Base-by-base conservation (phyloP, 306 rosid genomes). In the Pterocarpus macrocarpus region DNA sequence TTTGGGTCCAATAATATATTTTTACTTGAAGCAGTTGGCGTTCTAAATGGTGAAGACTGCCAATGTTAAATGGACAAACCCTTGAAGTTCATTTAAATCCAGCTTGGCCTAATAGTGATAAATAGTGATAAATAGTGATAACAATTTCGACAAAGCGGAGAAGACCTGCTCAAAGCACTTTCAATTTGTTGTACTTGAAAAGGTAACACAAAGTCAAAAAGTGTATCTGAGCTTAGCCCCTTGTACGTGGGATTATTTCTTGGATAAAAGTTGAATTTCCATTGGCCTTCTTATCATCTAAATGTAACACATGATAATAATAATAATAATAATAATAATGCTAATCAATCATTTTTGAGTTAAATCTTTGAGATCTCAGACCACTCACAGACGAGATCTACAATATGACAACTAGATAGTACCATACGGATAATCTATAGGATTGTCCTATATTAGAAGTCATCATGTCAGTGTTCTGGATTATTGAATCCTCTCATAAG, bases 181-280 rank as follows among this genome's bases (percentile, higher is more conserved):
- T 28, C 64, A 78, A 17, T 4, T 15, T 32, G 47, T 41, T 10
- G 14, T 44, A 65, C 59, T 73, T 58, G 62, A 71, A 14, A 17
- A 43, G 77, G 15, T 22, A 43, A 55, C 30, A 58, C 41, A 69
- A 79, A 79, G 57, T 74, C 64, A 84, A 69, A 22, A 49, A 39
- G 56, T 72, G 57, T 5, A 33, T 5, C 9, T 4, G 35, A 76
- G 13, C 13, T 35, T 77, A 70, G 5, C 11, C 57, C 38, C 3
- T 36, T 59, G 10, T 1, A 34, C 7, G 7, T 28, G 35, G 15
- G 55, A 57, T 71, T 71, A 49, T 11, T 58, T 14, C 56, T 73
- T 28, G 52, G 50, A 13, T 5, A 14, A 47, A 44, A 32, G 32
- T 34, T 55, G 4, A 55, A 7, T 55, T 55, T 55, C 61, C 47